Base-by-base conservation (phyloP, 2,329 filamentous ascomycete genomes). In the Aspergillus sp. region DNA sequence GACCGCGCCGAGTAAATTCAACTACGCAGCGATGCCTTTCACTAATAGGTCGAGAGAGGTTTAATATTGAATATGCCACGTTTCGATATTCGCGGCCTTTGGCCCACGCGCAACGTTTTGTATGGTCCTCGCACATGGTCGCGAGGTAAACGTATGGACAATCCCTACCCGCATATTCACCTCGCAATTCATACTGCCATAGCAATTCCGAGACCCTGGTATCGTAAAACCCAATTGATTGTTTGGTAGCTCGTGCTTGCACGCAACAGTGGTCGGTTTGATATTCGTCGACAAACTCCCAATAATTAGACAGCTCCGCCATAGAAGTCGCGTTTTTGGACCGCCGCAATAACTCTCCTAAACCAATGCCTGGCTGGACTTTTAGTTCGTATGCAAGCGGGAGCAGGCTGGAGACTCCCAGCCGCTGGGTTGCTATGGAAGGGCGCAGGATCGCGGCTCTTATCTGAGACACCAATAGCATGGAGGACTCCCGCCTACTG, bases 131-230 rank as follows among this genome's bases (percentile, higher is more conserved):
- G 9, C 86, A 74, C 0, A 91, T 70, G 21, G 87, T 79, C 0
- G 88, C 87, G 1, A 92, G 78, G 68, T 88, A 93, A 12, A 90
- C 79, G 41, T 80, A 73, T 12, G 74, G 66, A 1, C 62, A 57
- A 2, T 71, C 60, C 2, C 56, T 56, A 17, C 52, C 41, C 5
- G 64, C 39, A 46, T 64, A 62, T 6, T 66, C 53, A 31, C 61
- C 59, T 15, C 65, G 63, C 33, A 58, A 49, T 45, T 69, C 61
- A 57, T 76, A 76, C 61, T 84, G 78, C 58, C 79, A 74, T 45
- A 81, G 73, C 31, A 82, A 66, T 65, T 85, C 83, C 1, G 79
- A 81, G 11, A 81, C 70, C 27, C 81, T 76, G 6, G 81, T 77
- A 66, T 85, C 82, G 37, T 83, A 66, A 9, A 48, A 47, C 9